Evolutionary conservation across 2,329 filamentous ascomycete species (phyloP).

Genomic region (Nothopassalora personata): DNA sequence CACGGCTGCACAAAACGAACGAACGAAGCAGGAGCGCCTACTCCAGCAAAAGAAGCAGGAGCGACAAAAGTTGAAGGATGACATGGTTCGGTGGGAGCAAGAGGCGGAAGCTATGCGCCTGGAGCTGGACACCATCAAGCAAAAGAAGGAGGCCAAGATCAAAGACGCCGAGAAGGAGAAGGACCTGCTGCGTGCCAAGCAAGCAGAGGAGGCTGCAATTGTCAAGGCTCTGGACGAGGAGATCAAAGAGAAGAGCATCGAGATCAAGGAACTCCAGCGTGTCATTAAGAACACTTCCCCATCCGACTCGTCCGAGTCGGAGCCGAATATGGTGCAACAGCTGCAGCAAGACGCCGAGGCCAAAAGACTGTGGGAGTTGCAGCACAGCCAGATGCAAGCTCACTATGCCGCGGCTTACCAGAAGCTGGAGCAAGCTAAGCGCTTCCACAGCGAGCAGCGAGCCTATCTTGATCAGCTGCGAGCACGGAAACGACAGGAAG

Average conservation of each 20-base stretch:
- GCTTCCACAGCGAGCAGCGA: conserved; percentile 42
- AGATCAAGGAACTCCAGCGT: conserved; percentile 68
- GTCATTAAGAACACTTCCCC: conserved; percentile 53
- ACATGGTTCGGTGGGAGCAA: conserved; percentile 62
- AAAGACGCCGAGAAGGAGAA: conserved; percentile 37
- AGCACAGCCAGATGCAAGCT: conserved; percentile 25
- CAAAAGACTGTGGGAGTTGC: conserved; percentile 36
- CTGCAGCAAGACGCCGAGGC: conserved; percentile 38
- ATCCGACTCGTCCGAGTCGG: conserved; percentile 19
- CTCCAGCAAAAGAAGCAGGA: conserved; percentile 65
- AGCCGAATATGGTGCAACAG: conserved; percentile 31
- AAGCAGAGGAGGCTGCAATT: conserved; percentile 38
- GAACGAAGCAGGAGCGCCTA: conserved; percentile 68
- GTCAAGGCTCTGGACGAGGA: conserved; percentile 65
- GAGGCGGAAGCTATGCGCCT: conserved; percentile 54
- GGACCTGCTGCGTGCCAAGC: conserved; percentile 37
- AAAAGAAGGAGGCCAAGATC: conserved; percentile 36
- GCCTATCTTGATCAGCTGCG: conserved; percentile 27
- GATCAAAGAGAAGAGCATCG: conserved; percentile 63
- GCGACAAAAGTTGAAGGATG: conserved; percentile 63
- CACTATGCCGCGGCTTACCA: conserved; percentile 30
- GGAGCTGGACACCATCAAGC: conserved; percentile 40
- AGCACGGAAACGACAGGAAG: conserved; percentile 28
- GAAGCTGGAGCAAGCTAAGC: conserved; percentile 31
- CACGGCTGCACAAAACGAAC: conserved; percentile 71